Base-by-base conservation (phyloP, 306 rosid genomes). In the Ormosia emarginata region DNA sequence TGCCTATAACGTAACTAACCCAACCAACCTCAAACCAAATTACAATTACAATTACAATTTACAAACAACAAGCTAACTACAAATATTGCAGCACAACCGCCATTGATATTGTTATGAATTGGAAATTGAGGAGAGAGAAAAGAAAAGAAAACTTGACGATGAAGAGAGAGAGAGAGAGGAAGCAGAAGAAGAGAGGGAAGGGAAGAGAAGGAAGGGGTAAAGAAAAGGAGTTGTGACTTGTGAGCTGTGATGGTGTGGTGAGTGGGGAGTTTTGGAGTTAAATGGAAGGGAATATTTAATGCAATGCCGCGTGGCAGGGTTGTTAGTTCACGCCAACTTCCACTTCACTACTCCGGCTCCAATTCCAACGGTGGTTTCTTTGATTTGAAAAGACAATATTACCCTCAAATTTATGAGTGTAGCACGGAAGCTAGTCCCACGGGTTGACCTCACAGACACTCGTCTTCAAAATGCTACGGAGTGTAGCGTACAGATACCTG, bases 241-340 rank as follows among this genome's bases (percentile, higher is more conserved):
- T 66, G 67, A 59, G 7, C 8, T 41, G 67, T 46, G 72, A 41
- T 6, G 68, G 15, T 36, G 49, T 6, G 68, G 15, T 36, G 49
- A 30, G 77, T 58, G 58, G 11, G 11, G 46, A 55, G 76, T 69
- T 53, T 52, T 47, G 79, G 83, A 69, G 83, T 80, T 59, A 62
- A 70, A 12, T 8, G 69, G 7, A 34, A 6, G 47, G 24, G 59
- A 53, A 53, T 66, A 79, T 84, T 84, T 84, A 84, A 79, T 84
- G 77, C n/a, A 12, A 14, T 66, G 59, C 84, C 87, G 74, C 81
- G 81, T 79, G 84, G 81, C 61, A 18, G 52, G 77, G 41, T 62
- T 34, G 87, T 84, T 84, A 40, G 87, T 84, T 84, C 81, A 66
- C 37, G 83, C 77, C 81, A 84, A 84, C 87, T 32, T 79, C 81